Evolutionary conservation across 306 rosid species (phyloP).

Genomic region (Inga oerstediana): DNA sequence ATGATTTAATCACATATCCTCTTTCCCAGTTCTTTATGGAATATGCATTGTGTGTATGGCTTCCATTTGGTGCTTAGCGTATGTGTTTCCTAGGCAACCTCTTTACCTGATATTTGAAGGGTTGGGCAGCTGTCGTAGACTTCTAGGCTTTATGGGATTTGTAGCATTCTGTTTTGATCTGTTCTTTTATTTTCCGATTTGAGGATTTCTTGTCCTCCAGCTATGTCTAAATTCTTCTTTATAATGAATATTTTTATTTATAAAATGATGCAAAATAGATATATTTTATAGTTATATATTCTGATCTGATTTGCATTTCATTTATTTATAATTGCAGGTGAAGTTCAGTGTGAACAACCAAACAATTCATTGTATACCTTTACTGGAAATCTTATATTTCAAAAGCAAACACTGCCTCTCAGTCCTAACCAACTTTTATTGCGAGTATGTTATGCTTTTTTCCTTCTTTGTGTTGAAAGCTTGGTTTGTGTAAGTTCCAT

Average conservation of each 20-base stretch:
- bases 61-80: background rate
- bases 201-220: background rate
- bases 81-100: background rate
- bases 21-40: background rate
- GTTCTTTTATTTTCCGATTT: background rate
- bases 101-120: background rate
- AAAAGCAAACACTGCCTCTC: conserved; percentile 83
- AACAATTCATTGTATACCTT: conserved; percentile 91
- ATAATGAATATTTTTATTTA: background rate
- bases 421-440: conserved; percentile 78
- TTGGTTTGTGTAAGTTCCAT: conserved; percentile 11
- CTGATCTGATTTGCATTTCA: conserved; percentile 20
- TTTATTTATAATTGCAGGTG: conserved; percentile 61
- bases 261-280: conserved; percentile 4
- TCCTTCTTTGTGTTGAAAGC: background rate
- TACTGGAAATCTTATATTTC: conserved; percentile 77
- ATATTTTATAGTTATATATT: background rate
- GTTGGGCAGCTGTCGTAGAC: background rate
- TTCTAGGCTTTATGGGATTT: background rate
- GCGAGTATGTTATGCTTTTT: conserved; percentile 59
- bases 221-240: background rate
- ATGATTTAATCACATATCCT: background rate
- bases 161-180: background rate
- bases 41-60: background rate
- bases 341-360: conserved; percentile 90